These are phyloP conservation scores for Hymenoscyphus albidus DNA, from an alignment of 2,329 filamentous ascomycete species.

Conservation along the genomic window DNA sequence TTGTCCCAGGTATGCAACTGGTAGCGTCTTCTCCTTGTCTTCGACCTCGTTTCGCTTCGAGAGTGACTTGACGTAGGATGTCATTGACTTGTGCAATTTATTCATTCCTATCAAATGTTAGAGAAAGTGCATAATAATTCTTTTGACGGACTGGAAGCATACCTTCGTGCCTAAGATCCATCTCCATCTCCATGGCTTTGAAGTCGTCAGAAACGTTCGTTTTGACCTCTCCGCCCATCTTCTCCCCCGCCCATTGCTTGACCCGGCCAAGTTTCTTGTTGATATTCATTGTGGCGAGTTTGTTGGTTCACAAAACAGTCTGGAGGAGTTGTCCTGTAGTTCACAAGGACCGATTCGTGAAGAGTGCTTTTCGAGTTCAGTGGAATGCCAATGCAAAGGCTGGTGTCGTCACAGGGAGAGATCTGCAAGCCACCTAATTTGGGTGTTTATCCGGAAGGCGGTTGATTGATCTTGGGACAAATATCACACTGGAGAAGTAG, in stretches of 20 bases:
- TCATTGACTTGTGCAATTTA: conserved; percentile 81
- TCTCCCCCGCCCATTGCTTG: conserved; percentile 97
- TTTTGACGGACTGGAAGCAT: conserved; percentile 32
- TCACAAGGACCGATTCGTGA: background rate
- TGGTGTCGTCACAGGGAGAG: background rate
- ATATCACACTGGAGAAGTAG: conserved; percentile 2
- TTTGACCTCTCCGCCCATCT: conserved; percentile 89
- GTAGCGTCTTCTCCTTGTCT: conserved; percentile 82
- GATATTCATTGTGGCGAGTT: conserved; percentile 35
- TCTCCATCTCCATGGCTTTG: conserved; percentile 83
- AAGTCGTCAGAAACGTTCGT: conserved; percentile 87
- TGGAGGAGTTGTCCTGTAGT: background rate
- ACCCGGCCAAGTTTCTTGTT: conserved; percentile 88
- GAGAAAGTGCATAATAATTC: background rate
- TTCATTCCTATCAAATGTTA: conserved; percentile 71
- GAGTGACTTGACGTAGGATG: conserved; percentile 79
- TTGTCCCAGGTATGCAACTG: conserved; percentile 73
- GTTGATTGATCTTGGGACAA: background rate
- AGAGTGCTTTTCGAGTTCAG: background rate
- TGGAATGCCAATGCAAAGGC: conserved; percentile 6
- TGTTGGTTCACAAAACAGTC: background rate
- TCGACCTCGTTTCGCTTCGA: conserved; percentile 79
- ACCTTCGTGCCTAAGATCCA: conserved; percentile 87
- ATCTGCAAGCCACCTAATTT: conserved; percentile 10
- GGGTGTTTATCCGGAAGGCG: conserved; percentile 9